Base-by-base conservation (phyloP, 768 basidiomycete genomes). In the Russula virescens region DNA sequence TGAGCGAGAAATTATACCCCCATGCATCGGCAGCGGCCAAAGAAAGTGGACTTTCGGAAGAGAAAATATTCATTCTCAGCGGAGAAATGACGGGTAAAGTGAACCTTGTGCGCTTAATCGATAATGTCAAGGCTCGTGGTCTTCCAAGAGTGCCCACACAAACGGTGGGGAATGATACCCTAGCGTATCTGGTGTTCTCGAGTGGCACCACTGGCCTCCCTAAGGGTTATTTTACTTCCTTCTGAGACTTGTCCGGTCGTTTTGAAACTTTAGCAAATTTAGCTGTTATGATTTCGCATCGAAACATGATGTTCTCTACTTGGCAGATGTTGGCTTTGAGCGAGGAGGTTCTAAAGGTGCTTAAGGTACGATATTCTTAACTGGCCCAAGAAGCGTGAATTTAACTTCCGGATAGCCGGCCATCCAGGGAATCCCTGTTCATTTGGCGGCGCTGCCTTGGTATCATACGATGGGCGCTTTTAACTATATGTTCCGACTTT, bases 161-260 rank as follows among this genome's bases (percentile, higher is more conserved):
- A 46, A 74, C 77, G 0, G 86, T 81, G 0, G 73, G 66, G 19
- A 76, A 74, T 34, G 74, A 85, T 62, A 87, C 84, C 0, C 73
- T 89, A 1, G 88, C 86, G 0, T 88, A 90, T 70, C 75, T 91
- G 3, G 75, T 86, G 0, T 89, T 88, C 69, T 91, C 89, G 0
- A 90, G 89, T 67, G 89, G 89, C 25, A 91, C 89, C 0, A 89
- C 80, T 62, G 89, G 89, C 0, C 74, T 85, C 4, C 87, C 89
- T 0, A 91, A 91, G 80, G 87, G 88, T 84, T 26, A 8, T 40
- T 60, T 28, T 43, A 6, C 13, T 11, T n/a, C 19, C 31, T 28
- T 46, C 50, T 14, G 5, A 26, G 21, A n/a, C 26, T 18, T 28
- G 42, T 19, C 16, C 18, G 21, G 21, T 5, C 38, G 21, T 45